A percentile compares a stretch with the other conserved stretches of the same genome.
These are phyloP conservation scores for Cynara cardunculus DNA, from an alignment of 129 eudicot genomes.

Conservation along the genomic window DNA sequence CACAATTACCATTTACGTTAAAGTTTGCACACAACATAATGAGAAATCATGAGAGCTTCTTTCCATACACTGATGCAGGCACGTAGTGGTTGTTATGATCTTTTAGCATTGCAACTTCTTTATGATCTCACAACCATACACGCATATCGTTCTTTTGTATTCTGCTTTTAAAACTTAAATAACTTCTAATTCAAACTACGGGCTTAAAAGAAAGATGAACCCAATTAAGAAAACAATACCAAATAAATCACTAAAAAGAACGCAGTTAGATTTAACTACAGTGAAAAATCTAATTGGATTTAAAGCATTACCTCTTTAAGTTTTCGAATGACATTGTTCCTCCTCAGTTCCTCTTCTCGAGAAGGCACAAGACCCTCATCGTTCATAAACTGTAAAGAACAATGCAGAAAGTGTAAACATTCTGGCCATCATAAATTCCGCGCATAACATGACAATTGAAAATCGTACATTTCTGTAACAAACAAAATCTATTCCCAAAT, in stretches of 20 bases:
- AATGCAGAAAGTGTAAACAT: not conserved
- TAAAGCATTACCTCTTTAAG: slow-evolving; percentile 47
- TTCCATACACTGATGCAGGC: no score
- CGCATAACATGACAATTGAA: not conserved
- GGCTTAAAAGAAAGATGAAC: not conserved
- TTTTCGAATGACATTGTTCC: slow-evolving; percentile 37
- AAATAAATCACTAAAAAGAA: not conserved
- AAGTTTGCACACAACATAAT: no score
- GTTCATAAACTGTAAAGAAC: slow-evolving; percentile 39
- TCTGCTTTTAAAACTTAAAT: not conserved
- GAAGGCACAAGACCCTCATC: slow-evolving; percentile 64
- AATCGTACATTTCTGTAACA: not conserved
- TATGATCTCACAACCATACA: no score
- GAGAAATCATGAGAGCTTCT: no score
- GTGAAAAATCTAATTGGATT: not conserved
- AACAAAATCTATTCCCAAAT: not conserved
- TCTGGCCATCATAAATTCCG: not conserved
- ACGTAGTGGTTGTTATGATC: no score
- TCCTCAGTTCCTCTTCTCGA: slow-evolving; percentile 49
- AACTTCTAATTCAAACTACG: not conserved
- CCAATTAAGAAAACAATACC: not conserved
- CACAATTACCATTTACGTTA: no score
- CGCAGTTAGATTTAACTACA: not conserved
- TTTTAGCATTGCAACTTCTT: no score
- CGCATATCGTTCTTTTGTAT: not conserved